These are phyloP conservation scores for Fraxinus americana DNA, from an alignment of 257 asterid species.

Conservation along the genomic window DNA sequence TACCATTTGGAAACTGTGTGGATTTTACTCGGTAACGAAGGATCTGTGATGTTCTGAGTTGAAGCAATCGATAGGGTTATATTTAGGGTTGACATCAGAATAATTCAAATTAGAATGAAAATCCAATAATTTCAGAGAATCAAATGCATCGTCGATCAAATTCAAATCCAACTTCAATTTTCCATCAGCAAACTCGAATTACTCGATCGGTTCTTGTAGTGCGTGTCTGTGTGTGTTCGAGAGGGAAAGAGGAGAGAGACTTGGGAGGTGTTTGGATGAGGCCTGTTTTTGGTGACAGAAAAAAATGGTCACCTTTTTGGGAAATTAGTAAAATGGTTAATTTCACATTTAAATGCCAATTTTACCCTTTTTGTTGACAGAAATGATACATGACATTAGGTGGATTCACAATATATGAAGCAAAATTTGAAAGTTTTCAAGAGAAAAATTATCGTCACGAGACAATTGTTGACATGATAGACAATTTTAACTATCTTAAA, in stretches of 20 bases:
- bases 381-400: too few species aligned
- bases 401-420: too few species aligned
- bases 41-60: constrained; percentile 32
- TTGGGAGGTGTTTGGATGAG: not conserved
- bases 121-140: not conserved
- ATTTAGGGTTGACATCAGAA: constrained; percentile 37
- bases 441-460: too few species aligned
- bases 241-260: not conserved
- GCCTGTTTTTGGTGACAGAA: too few species aligned
- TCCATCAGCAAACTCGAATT: not conserved
- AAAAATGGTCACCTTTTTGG: too few species aligned
- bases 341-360: too few species aligned
- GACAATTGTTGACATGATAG: too few species aligned
- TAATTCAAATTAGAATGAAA: not conserved
- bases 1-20: constrained; percentile 37
- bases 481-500: too few species aligned
- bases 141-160: not conserved
- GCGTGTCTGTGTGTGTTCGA: not conserved
- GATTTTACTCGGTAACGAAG: constrained; percentile 22
- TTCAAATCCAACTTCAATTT: not conserved
- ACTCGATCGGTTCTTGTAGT: not conserved
- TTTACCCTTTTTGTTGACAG: too few species aligned
- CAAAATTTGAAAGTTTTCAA: too few species aligned
- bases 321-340: too few species aligned
- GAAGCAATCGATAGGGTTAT: constrained; percentile 34